Evolutionary conservation across 2,329 filamentous ascomycete species (phyloP).

Genomic region (Trichothecium sympodiale): DNA sequence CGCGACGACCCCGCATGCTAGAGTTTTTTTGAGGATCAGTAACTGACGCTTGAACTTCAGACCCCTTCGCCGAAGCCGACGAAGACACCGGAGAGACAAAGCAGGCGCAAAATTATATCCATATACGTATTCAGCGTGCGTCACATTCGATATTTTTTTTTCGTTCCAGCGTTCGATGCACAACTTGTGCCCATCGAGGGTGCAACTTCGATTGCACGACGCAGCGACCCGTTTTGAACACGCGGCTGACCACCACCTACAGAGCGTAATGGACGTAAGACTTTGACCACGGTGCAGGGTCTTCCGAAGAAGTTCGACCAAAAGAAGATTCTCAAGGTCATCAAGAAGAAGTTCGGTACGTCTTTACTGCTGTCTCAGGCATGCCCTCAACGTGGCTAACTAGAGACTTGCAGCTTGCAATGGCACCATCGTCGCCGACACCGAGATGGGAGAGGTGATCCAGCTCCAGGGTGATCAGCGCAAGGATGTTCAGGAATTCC

Average conservation of each 20-base stretch:
- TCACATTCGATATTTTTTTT: conserved; percentile 14
- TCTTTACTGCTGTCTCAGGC: too few species aligned
- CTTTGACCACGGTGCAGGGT: conserved; percentile 98
- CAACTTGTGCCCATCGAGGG: conserved; percentile 1
- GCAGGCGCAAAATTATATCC: conserved; percentile 95
- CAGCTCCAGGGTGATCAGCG: conserved; percentile 99
- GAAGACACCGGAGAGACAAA: conserved; percentile 95
- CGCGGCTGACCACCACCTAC: conserved; percentile 26
- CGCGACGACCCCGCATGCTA: neutral
- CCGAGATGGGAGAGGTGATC: conserved; percentile 98
- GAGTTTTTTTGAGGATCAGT: neutral
- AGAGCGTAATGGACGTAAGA: conserved; percentile 99
- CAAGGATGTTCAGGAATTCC: conserved; percentile 96
- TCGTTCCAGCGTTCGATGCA: neutral
- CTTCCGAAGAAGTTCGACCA: conserved; percentile 98
- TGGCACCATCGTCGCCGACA: conserved; percentile 96
- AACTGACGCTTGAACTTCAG: conserved; percentile 33
- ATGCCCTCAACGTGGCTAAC: neutral
- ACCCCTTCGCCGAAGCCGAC: conserved; percentile 99
- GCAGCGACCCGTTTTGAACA: neutral
- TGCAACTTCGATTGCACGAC: neutral
- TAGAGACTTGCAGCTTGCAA: conserved; percentile 99
- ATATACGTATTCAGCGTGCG: conserved; percentile 98
- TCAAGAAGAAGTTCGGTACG: conserved; percentile 98
- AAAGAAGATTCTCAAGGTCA: conserved; percentile 99